Conservation (phyloP, 768 basidiomycete genomes). For the Lactarius psammicola region DNA sequence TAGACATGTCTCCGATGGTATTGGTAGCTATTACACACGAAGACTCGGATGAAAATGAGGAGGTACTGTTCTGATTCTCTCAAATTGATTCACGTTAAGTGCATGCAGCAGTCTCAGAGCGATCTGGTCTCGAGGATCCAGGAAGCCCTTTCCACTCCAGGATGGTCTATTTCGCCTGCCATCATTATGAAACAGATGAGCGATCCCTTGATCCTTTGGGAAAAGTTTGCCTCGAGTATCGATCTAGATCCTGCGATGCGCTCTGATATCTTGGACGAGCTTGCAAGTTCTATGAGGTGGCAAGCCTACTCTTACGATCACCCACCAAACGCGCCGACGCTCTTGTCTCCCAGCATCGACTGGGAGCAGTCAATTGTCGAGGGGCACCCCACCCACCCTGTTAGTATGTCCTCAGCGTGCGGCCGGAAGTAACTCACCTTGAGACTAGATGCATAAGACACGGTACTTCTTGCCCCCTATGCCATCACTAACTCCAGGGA, state of each 20-base stretch:
- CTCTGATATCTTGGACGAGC: slow-evolving; percentile 47
- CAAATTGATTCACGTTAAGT: background rate
- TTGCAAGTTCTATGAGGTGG: slow-evolving; percentile 52
- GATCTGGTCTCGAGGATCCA: slow-evolving; percentile 6
- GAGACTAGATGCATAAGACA: slow-evolving; percentile 55
- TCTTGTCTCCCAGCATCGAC: slow-evolving; percentile 48
- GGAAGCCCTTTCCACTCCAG: slow-evolving; percentile 1
- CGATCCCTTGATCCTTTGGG: slow-evolving; percentile 46
- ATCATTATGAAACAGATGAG: background rate
- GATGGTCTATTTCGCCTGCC: slow-evolving; percentile 8
- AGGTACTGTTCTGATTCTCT: slow-evolving; percentile 4
- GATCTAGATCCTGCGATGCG: slow-evolving; percentile 38
- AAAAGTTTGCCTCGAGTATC: slow-evolving; percentile 40
- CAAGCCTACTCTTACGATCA: slow-evolving; percentile 52
- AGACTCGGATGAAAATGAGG: slow-evolving; percentile 10
- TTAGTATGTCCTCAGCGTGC: slow-evolving; percentile 30
- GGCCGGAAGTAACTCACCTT: background rate
- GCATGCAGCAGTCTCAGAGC: background rate
- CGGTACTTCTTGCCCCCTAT: slow-evolving; percentile 53
- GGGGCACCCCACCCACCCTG: slow-evolving; percentile 60
- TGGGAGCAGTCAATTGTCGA: slow-evolving; percentile 65
- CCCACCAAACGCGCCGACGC: slow-evolving; percentile 46
- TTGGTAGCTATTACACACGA: slow-evolving; percentile 37
- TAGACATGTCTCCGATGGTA: slow-evolving; percentile 51
- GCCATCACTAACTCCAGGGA: slow-evolving; percentile 45